Evolutionary conservation across 2,329 filamentous ascomycete genomes (phyloP), one percentile per base, ranked within the genome.

Genomic region (Aspergillus bombycis): DNA sequence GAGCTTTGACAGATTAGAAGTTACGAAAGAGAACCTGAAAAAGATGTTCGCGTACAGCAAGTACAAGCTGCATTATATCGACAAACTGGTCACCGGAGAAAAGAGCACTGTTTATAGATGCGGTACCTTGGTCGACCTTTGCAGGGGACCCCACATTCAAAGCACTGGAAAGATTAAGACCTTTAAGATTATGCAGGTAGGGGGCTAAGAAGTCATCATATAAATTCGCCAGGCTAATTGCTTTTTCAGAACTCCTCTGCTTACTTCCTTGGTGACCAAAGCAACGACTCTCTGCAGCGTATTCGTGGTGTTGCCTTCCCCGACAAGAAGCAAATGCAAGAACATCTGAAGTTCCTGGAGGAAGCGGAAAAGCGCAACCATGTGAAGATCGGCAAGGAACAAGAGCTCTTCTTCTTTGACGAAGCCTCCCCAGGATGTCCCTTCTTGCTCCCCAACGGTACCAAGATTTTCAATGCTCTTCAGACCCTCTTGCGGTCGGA

Each of bases 21-120:
- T 97, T 75, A 91, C 91, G 68, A 98, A 98, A 81, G 91, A 94
- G 60, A 90, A 98, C 70, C 85, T 98, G 57, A 87, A 95, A 58
- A 93, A 97, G 77, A 97, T 98, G 92, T 98, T 98, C 84, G 88
- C 89, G 72, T 96, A 96, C 85, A 97, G 96, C 86, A 95, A 95
- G 78, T 98, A 97, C 85, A 98, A 99, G 87, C 89, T 96, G 77
- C 92, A 97, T 79, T 96, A 98, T 79, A 98, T 99, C 82, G 90
- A 93, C 72, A 91, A 93, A 83, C 93, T 96, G 80, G 92, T 98
- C 65, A 93, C 97, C 71, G 93, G 93, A 71, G 94, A 93, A 61
- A 92, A 86, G 76, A 96, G 93, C 76, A 98, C 95, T 11, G 94
- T 98, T 46, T 99, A 98, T 80, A 89, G 93, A 67, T 96, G 93